Percentiles rank a stretch among this genome's conserved stretches.
Evolutionary conservation across 2,329 filamentous ascomycete species (phyloP).

Genomic region (Sclerotinia spermophila): DNA sequence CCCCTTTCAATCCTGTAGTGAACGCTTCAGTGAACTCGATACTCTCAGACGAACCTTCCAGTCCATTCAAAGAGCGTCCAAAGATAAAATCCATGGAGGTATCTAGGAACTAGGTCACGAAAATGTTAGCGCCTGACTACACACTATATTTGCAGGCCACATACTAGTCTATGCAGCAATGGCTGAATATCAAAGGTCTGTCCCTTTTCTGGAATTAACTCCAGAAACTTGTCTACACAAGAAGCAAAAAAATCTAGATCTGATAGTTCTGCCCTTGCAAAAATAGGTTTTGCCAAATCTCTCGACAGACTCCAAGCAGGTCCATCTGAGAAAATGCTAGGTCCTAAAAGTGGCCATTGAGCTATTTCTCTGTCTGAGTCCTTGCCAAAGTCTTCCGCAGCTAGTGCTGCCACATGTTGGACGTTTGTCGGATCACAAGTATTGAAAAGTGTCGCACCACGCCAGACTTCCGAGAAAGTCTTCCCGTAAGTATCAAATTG

Average conservation of each 20-base stretch:
- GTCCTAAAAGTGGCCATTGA: conserved; percentile 34
- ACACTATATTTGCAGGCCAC: not conserved
- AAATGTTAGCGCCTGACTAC: not conserved
- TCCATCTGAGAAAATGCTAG: conserved; percentile 14
- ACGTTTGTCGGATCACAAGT: conserved; percentile 7
- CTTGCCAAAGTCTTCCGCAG: conserved; percentile 36
- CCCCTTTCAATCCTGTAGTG: not conserved
- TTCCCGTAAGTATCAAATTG: conserved; percentile 13
- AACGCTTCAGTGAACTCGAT: conserved; percentile 9
- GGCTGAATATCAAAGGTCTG: conserved; percentile 15
- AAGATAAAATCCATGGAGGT: conserved; percentile 13
- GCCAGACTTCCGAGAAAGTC: conserved; percentile 7
- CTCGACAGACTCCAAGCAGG: conserved; percentile 13
- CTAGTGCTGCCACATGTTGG: conserved; percentile 6
- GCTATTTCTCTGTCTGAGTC: conserved; percentile 42
- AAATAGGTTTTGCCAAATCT: conserved; percentile 13
- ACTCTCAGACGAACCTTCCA: not conserved
- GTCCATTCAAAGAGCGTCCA: conserved; percentile 1
- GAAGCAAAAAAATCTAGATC: conserved; percentile 5
- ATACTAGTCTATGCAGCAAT: conserved; percentile 6
- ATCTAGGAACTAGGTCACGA: conserved; percentile 1
- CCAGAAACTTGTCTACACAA: conserved; percentile 5
- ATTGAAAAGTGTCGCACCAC: conserved; percentile 7
- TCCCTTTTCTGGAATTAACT: not conserved
- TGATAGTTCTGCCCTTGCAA: conserved; percentile 7